Evolutionary conservation across 108 stramenopile species (phyloP).

Genomic region (Nannochloropsis salina): DNA sequence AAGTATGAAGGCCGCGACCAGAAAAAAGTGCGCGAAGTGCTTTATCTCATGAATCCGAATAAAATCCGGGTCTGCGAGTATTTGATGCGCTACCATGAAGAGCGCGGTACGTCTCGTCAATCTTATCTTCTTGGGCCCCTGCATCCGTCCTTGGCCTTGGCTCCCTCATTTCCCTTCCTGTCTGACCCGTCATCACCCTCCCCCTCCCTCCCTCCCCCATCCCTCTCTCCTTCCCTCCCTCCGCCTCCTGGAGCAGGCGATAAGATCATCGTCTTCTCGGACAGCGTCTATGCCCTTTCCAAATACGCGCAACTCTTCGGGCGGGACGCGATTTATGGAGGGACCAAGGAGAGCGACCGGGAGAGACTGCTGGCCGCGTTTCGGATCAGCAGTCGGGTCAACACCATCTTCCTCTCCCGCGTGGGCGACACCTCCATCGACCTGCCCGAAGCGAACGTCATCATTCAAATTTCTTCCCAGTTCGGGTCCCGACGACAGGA

Average conservation of each 20-base stretch:
- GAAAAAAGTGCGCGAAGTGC: constrained; percentile 64
- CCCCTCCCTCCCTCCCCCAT: neutral
- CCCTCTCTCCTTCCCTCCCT: constrained; percentile 7
- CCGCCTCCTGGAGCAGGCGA: constrained; percentile 54
- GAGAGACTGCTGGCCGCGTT: constrained; percentile 83
- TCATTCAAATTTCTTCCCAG: constrained; percentile 95
- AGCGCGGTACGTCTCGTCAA: constrained; percentile 52
- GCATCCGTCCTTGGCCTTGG: neutral
- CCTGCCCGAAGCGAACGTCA: constrained; percentile 98
- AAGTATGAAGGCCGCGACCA: constrained; percentile 23
- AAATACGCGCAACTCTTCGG: constrained; percentile 74
- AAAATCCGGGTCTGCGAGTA: constrained; percentile 86
- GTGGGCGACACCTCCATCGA: constrained; percentile 99
- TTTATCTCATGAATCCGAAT: constrained; percentile 95
- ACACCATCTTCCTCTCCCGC: constrained; percentile 85
- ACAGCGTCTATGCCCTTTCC: constrained; percentile 82
- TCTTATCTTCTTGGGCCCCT: neutral
- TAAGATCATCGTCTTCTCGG: constrained; percentile 96
- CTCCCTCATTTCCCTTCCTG: neutral
- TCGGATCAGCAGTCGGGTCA: constrained; percentile 57
- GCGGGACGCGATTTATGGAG: constrained; percentile 74
- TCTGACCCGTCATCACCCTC: neutral
- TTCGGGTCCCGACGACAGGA: constrained; percentile 97
- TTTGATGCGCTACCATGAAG: constrained; percentile 84
- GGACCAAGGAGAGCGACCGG: constrained; percentile 85